Base-by-base conservation (phyloP, 116 monocot genomes). In the Posidonia oceanica region DNA sequence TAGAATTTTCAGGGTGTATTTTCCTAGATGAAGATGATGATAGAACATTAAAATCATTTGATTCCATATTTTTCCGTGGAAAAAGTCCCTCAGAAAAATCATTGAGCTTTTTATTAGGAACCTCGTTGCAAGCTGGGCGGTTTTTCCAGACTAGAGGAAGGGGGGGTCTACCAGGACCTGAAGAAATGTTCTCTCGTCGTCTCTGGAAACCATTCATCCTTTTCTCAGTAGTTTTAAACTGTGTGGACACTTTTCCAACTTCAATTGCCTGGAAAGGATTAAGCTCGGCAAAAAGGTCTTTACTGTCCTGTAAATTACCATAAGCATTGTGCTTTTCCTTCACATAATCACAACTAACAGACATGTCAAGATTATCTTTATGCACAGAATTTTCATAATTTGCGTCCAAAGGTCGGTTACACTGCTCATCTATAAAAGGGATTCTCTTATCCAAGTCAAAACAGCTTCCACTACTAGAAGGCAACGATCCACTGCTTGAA, bases 91-190 rank as follows among this genome's bases (percentile, higher is more conserved):
- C 87, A 60, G 75, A 82, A 68, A 67, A 75, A 72, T 94, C 82
- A 64, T 80, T 69, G 7, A 64, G 70, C 54, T 84, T 94, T 39
- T 71, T 75, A 23, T 75, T 90, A 22, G 84, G 71, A 82, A 75
- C 63, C 18, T 93, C 86, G 80, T 93, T 93, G 78, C 75, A 90
- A 59, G 93, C 81, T 64, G 80, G 79, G 61, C 90, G 88, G 54
- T 88, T 90, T 78, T 99, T 99, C 88, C 83, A 80, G 39, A 93
- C 88, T 65, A 99, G 74, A 6, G 90, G 93, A 65, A 77, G 81
- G 61, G 83, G 87, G 5, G 88, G 77, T 81, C 84, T 93, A 70
- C 81, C 84, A 78, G 90, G 82, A 66, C 85, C 83, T 36, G 83
- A 72, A 36, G 75, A 70, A 75, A 78, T 74, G 59, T 84, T 90